These are phyloP conservation scores for Acer yangbiense DNA, from an alignment of 345 rosid species.

Conservation along the genomic window DNA sequence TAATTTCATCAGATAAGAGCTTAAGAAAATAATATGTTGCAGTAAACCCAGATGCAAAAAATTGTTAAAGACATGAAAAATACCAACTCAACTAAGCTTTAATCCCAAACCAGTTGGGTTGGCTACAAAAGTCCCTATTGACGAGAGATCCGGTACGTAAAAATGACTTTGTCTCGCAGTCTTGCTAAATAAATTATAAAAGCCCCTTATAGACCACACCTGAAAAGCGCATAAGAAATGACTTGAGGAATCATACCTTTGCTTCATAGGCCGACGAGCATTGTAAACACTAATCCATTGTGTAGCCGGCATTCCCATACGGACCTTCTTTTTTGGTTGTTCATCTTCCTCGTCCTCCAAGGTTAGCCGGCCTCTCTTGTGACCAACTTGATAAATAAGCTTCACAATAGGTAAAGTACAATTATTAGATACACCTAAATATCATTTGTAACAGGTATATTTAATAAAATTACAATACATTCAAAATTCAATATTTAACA, in stretches of 20 bases:
- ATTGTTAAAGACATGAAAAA: background rate
- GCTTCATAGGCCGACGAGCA: conserved; percentile 77
- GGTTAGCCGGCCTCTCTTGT: conserved; percentile 59
- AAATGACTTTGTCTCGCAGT: background rate
- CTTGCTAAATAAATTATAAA: background rate
- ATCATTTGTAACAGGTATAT: background rate
- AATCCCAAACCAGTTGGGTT: background rate
- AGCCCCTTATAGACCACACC: background rate
- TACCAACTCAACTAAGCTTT: background rate
- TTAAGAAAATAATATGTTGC: background rate
- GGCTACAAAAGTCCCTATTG: background rate
- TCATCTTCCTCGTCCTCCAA: conserved; percentile 65
- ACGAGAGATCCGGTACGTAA: background rate
- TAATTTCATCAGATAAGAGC: background rate
- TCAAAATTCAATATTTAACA: background rate
- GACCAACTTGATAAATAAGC: conserved; percentile 70
- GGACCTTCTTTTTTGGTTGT: conserved; percentile 67
- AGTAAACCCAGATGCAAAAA: background rate
- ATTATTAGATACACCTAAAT: conserved; percentile 3
- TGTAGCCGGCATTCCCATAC: conserved; percentile 70
- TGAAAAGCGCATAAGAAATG: conserved; percentile 5
- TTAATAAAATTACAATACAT: background rate
- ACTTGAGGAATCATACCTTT: conserved; percentile 45
- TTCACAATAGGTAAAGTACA: conserved; percentile 28
- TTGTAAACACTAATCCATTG: conserved; percentile 77